phyloP scores from a whole-genome alignment of 352 stramenopile genomes.

The Aphanomyces cochlioides region DNA sequence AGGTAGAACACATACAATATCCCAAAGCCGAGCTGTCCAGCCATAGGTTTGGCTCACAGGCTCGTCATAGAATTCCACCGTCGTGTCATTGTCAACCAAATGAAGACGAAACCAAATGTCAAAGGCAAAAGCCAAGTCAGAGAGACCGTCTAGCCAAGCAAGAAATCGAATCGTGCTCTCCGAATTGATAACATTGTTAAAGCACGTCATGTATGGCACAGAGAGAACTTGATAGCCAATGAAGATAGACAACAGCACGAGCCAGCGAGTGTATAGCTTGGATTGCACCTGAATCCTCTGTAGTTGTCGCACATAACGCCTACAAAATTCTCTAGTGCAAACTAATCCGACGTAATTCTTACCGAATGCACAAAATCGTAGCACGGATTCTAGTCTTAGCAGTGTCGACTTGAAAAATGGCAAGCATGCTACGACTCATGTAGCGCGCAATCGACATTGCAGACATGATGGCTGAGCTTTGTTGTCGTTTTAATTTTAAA shows the following conservation, averaged over 20 bases:
- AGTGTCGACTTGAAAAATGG: too few relatives aligned
- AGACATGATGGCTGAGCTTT: too few relatives aligned
- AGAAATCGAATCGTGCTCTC: too few relatives aligned
- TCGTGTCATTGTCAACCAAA: slow-evolving; percentile 8
- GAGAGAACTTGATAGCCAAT: slow-evolving; percentile 50
- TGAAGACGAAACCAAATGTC: slow-evolving; percentile 21
- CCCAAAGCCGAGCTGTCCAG: neutral
- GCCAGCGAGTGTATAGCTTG: slow-evolving; percentile 17
- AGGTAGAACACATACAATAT: neutral
- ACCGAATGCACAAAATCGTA: too few relatives aligned
- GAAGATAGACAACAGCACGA: neutral
- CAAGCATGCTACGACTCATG: too few relatives aligned
- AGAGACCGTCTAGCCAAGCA: neutral
- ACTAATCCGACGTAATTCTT: too few relatives aligned
- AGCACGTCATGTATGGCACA: slow-evolving; percentile 35
- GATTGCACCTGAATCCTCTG: slow-evolving; percentile 34
- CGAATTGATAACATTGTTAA: neutral
- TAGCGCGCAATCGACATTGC: too few relatives aligned
- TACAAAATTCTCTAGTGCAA: slow-evolving; percentile 33
- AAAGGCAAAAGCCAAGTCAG: slow-evolving; percentile 9
- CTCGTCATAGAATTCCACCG: slow-evolving; percentile 10
- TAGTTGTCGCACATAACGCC: slow-evolving; percentile 37
- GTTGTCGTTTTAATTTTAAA: neutral
- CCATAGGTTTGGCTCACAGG: neutral
- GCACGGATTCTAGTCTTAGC: too few relatives aligned